Conservation (phyloP, 2,329 filamentous ascomycete genomes). For the Colletotrichum kahawae region DNA sequence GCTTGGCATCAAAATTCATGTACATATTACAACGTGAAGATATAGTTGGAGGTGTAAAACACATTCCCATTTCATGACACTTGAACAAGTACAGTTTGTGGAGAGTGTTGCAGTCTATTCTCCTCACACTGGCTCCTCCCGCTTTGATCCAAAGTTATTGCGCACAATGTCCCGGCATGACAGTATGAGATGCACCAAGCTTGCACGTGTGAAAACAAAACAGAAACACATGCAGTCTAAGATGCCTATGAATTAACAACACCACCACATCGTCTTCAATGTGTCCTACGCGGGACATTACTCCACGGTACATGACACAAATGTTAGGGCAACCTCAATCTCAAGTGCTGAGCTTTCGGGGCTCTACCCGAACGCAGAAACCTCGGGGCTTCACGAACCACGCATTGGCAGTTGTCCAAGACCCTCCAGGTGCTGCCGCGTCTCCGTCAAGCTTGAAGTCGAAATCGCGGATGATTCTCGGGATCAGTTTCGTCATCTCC, state of each 20-base stretch:
- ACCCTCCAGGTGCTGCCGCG: not conserved
- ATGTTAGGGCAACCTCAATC: not conserved
- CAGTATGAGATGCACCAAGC: not conserved
- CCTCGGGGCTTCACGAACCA: slow-evolving; percentile 49
- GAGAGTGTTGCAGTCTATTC: not conserved
- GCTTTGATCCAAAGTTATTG: not conserved
- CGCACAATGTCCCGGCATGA: too few species aligned
- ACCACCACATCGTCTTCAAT: accelerated
- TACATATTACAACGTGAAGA: not conserved
- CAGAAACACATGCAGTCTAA: not conserved
- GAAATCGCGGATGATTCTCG: slow-evolving; percentile 38
- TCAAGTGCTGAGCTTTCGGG: not conserved
- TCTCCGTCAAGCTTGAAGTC: slow-evolving; percentile 32
- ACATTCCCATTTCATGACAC: not conserved
- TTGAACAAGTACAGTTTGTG: accelerated
- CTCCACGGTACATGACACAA: not conserved
- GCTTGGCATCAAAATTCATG: not conserved
- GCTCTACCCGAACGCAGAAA: slow-evolving; percentile 35
- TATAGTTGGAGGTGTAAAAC: not conserved
- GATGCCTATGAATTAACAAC: not conserved
- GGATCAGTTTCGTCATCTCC: slow-evolving; percentile 48
- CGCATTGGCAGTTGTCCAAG: slow-evolving; percentile 40
- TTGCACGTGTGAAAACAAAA: not conserved
- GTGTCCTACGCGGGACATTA: not conserved
- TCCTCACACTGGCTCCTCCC: not conserved